Percentiles rank a stretch among this genome's conserved stretches.
phyloP scores from a whole-genome alignment of 1,284 basidiomycete genomes.

The Bothia castanella region DNA sequence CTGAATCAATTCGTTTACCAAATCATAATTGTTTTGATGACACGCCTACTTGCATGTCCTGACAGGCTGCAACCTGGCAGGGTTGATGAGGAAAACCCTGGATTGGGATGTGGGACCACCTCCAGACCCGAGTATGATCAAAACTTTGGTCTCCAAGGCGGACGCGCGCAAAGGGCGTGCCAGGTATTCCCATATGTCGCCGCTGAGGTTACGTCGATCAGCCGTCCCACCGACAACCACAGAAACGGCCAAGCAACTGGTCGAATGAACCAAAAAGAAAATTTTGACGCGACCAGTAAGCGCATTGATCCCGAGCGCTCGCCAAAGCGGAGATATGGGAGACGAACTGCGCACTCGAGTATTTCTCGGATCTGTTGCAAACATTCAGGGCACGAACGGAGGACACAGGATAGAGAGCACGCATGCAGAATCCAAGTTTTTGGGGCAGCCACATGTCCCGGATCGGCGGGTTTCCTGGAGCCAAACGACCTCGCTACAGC shows the following conservation, averaged over 20 bases:
- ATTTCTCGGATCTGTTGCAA: constrained; percentile 8
- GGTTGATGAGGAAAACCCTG: constrained; percentile 25
- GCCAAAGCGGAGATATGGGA: constrained; percentile 3
- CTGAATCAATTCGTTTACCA: constrained; percentile 20
- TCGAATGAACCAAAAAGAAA: constrained; percentile 9
- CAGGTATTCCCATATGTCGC: constrained; percentile 19
- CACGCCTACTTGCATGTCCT: constrained; percentile 12
- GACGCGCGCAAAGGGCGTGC: constrained; percentile 31
- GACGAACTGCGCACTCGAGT: background rate
- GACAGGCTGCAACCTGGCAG: constrained; percentile 16
- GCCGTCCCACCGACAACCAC: constrained; percentile 15
- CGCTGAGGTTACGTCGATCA: constrained; percentile 14
- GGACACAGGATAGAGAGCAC: constrained; percentile 2
- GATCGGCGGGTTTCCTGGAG: constrained; percentile 1
- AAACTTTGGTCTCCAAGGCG: constrained; percentile 15
- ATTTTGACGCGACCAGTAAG: constrained; percentile 2
- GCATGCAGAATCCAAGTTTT: constrained; percentile 12
- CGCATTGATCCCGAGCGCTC: constrained; percentile 1
- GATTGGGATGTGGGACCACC: constrained; percentile 16
- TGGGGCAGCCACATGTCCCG: constrained; percentile 28
- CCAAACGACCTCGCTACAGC: background rate
- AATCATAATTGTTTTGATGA: constrained; percentile 15
- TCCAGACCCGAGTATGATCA: constrained; percentile 7
- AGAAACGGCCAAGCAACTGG: constrained; percentile 6
- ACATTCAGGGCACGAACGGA: constrained; percentile 25